A percentile compares a stretch with the other conserved stretches of the same genome.
Evolutionary conservation across 2,329 filamentous ascomycete species (phyloP).

Genomic region (Talaromyces rugulosus): DNA sequence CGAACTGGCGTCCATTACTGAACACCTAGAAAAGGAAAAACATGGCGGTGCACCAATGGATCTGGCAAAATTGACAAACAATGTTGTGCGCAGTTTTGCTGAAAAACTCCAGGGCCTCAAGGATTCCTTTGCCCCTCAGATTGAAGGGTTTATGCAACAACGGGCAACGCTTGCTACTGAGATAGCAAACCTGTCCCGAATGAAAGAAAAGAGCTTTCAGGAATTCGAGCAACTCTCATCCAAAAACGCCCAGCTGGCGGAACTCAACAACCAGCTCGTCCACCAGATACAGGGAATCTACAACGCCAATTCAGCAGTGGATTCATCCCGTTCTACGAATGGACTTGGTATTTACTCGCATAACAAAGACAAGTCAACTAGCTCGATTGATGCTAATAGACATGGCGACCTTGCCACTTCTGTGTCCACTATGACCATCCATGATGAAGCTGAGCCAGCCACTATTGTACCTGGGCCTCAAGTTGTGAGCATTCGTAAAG

Average conservation of each 20-base stretch:
- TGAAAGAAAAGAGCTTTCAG: conserved; percentile 87
- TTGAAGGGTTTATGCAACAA: conserved; percentile 87
- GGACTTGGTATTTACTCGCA: conserved; percentile 61
- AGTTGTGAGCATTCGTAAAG: conserved; percentile 91
- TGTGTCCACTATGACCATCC: conserved; percentile 51
- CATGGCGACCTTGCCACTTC: conserved; percentile 53
- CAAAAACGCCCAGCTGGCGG: conserved; percentile 89
- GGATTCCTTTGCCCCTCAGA: conserved; percentile 68
- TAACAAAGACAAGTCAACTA: conserved; percentile 48
- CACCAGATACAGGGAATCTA: conserved; percentile 92
- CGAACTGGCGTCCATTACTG: conserved; percentile 82
- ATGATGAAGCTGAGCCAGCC: conserved; percentile 62
- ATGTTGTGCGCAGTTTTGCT: conserved; percentile 59
- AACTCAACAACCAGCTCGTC: conserved; percentile 93
- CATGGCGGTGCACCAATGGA: conserved; percentile 76
- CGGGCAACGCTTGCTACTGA: conserved; percentile 81
- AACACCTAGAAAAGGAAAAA: conserved; percentile 83
- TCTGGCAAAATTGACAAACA: conserved; percentile 63
- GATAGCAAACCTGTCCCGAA: conserved; percentile 72
- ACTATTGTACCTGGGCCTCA: conserved; percentile 71
- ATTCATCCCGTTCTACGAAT: conserved; percentile 33
- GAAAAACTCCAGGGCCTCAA: conserved; percentile 66
- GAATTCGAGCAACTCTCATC: conserved; percentile 93
- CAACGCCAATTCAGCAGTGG: conserved; percentile 58
- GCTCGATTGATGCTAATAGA: conserved; percentile 43